Percentiles rank a stretch among this genome's conserved stretches.
phyloP scores from a whole-genome alignment of 106 monocot species.

The Dendrobium officinale region DNA sequence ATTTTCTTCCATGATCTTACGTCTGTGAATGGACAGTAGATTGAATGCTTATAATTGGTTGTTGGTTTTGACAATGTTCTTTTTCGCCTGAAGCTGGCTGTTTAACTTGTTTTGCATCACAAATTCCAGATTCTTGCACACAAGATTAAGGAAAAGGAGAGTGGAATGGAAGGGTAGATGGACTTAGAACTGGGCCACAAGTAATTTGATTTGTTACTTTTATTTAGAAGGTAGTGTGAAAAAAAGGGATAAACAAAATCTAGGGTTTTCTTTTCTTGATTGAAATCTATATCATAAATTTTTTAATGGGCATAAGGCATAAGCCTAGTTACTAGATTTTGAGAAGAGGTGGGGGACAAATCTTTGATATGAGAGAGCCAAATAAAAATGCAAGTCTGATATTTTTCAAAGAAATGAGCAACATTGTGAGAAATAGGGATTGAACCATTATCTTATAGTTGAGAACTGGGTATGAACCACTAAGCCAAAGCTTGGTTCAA shows the following conservation, averaged over 20 bases:
- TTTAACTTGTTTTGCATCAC: neutral
- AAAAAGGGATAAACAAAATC: neutral
- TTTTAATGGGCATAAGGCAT: too few species aligned
- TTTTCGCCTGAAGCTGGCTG: neutral
- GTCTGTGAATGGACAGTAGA: neutral
- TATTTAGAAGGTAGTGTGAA: neutral
- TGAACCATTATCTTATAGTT: too few species aligned
- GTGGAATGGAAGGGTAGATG: neutral
- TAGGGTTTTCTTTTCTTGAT: neutral
- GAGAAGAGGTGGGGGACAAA: too few species aligned
- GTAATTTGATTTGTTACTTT: neutral
- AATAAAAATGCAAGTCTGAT: too few species aligned
- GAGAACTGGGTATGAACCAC: too few species aligned
- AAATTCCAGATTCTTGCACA: neutral
- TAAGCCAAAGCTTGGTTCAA: neutral
- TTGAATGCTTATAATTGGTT: neutral
- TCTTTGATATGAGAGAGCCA: too few species aligned
- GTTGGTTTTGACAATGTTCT: too few species aligned
- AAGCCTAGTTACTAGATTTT: too few species aligned
- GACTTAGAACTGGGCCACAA: neutral
- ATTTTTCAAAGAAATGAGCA: too few species aligned
- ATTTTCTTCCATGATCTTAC: neutral
- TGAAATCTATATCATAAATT: too few species aligned
- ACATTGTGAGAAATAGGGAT: too few species aligned
- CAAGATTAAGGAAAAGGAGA: neutral